Conservation (phyloP, 2,329 filamentous ascomycete genomes). For the Penicillium sp. region DNA sequence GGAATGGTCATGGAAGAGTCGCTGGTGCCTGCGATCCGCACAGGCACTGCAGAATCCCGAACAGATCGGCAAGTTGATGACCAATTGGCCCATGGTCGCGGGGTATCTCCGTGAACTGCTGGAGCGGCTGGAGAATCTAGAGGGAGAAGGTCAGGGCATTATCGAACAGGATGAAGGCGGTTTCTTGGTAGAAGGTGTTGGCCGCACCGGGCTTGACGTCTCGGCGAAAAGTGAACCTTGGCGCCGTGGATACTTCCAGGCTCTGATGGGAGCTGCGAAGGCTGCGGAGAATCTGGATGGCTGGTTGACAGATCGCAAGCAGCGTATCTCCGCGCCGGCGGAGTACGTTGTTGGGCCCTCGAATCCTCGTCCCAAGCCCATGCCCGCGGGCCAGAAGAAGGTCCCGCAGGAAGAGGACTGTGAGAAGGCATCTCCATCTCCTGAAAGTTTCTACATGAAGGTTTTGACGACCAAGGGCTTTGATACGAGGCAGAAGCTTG, state of each 20-base stretch:
- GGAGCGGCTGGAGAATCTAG: constrained; percentile 67
- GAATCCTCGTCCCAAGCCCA: constrained; percentile 75
- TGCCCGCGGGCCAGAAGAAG: constrained; percentile 62
- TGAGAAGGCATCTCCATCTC: constrained; percentile 65
- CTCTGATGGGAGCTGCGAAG: constrained; percentile 73
- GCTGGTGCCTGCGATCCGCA: constrained; percentile 68
- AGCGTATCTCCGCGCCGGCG: constrained; percentile 67
- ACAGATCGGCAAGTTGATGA: constrained; percentile 53
- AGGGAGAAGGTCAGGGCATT: constrained; percentile 68
- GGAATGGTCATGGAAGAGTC: constrained; percentile 75
- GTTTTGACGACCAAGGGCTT: constrained; percentile 81
- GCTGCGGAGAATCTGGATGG: constrained; percentile 80
- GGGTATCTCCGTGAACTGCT: constrained; percentile 62
- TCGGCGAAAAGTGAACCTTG: constrained; percentile 77
- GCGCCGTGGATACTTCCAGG: constrained; percentile 82
- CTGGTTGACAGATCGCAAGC: constrained; percentile 70
- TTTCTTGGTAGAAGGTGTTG: constrained; percentile 56
- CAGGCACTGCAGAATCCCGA: constrained; percentile 60
- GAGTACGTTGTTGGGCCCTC: constrained; percentile 78
- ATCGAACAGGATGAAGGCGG: constrained; percentile 55
- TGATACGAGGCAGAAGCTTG: constrained; percentile 72
- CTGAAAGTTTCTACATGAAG: constrained; percentile 78
- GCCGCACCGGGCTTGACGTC: constrained; percentile 66
- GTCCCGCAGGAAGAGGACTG: constrained; percentile 76
- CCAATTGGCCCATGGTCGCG: constrained; percentile 71